Percentiles rank a stretch among this genome's conserved stretches.
Conservation (phyloP, 495 filamentous ascomycete species). For the Achaetomiella virescens region DNA sequence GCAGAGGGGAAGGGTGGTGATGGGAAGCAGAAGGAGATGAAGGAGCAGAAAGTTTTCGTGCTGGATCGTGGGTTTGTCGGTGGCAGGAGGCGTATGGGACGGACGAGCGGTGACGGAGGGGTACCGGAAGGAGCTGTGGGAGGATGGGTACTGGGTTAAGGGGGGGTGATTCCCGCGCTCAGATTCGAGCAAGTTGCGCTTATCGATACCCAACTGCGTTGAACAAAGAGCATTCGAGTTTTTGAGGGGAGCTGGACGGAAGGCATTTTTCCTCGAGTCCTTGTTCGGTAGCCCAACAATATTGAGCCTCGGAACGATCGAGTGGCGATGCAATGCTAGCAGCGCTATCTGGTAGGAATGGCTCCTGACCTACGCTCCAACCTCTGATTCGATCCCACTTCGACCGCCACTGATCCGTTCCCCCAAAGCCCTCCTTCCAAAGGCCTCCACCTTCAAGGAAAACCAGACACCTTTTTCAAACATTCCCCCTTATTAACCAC, state of each 20-base stretch:
- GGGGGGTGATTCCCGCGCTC: neutral
- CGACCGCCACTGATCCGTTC: neutral
- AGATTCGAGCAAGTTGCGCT: neutral
- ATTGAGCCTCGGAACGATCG: too few species aligned
- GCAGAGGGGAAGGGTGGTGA: conserved; percentile 8
- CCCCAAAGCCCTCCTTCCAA: neutral
- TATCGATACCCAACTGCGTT: too few species aligned
- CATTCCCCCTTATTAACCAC: neutral
- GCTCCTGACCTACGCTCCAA: too few species aligned
- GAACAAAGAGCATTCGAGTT: too few species aligned
- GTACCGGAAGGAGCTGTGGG: conserved; percentile 83
- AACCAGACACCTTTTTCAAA: neutral
- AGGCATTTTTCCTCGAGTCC: too few species aligned
- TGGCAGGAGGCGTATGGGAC: conserved; percentile 87
- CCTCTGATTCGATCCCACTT: too few species aligned
- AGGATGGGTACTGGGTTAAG: conserved; percentile 48
- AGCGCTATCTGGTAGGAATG: too few species aligned
- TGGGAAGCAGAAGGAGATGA: conserved; percentile 16
- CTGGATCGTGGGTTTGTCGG: conserved; percentile 78
- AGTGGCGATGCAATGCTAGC: too few species aligned
- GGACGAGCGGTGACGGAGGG: conserved; percentile 73
- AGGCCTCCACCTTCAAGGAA: neutral
- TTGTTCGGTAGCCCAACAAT: too few species aligned
- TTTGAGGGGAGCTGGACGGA: too few species aligned
- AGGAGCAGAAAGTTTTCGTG: conserved; percentile 66